A percentile compares a stretch with the other conserved stretches of the same genome.
Evolutionary conservation across 805 yeast genomes (phyloP).

Genomic region (Spathaspora girioi): DNA sequence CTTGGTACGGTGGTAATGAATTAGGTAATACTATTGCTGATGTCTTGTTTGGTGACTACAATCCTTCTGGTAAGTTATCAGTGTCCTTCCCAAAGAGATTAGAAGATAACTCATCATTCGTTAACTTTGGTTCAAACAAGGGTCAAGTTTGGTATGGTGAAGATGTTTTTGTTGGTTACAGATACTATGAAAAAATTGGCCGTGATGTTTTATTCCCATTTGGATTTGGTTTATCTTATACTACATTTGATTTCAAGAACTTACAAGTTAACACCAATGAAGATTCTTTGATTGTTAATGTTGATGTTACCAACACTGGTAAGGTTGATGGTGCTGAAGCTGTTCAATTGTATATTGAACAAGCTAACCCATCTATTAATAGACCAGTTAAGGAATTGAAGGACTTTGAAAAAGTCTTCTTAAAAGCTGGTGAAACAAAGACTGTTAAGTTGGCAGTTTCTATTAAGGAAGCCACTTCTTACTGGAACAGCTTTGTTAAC

Average conservation of each 20-base stretch:
- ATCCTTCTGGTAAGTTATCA: constrained; percentile 59
- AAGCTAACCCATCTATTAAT: constrained; percentile 32
- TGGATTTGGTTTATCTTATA: constrained; percentile 62
- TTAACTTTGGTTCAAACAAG: constrained; percentile 47
- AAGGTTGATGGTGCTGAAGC: constrained; percentile 47
- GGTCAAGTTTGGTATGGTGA: constrained; percentile 62
- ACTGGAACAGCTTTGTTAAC: constrained; percentile 46
- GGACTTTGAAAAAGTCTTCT: constrained; percentile 48
- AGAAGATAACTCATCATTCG: constrained; percentile 55
- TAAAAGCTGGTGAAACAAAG: constrained; percentile 43
- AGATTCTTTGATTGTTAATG: constrained; percentile 26
- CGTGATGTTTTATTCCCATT: constrained; percentile 53
- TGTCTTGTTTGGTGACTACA: constrained; percentile 54
- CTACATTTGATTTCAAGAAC: constrained; percentile 42
- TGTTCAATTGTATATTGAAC: constrained; percentile 50
- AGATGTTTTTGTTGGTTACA: constrained; percentile 62
- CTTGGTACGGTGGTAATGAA: constrained; percentile 43
- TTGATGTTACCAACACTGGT: constrained; percentile 49
- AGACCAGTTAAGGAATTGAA: constrained; percentile 61
- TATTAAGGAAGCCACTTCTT: constrained; percentile 51
- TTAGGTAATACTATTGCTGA: constrained; percentile 59
- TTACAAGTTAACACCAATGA: constrained; percentile 27
- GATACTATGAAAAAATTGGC: constrained; percentile 53
- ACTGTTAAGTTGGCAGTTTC: constrained; percentile 35
- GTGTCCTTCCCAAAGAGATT: constrained; percentile 50